A percentile compares a stretch with the other conserved stretches of the same genome.
Evolutionary conservation across 148 eudicot genomes (phyloP).

Genomic region (Arctostaphylos glauca): DNA sequence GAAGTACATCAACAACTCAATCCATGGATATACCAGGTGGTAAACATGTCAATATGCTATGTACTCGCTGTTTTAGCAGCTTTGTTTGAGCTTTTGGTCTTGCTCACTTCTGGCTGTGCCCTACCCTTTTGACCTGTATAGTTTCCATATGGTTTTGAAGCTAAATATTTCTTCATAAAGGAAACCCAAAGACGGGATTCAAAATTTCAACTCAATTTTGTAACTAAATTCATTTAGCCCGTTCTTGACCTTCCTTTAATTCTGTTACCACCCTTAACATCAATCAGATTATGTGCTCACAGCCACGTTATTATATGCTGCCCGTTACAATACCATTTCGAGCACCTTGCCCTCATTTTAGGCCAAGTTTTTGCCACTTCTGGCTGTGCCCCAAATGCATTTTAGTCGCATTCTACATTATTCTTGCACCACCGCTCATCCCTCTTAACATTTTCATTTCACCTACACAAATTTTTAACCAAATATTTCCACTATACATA

Average conservation of each 20-base stretch:
- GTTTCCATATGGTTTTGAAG: background rate
- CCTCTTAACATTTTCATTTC: background rate
- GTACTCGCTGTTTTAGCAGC: background rate
- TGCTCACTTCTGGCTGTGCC: background rate
- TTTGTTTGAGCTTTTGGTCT: background rate
- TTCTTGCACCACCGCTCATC: background rate
- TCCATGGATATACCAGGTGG: slow-evolving; percentile 74
- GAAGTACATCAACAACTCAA: slow-evolving; percentile 69
- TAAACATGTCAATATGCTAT: slow-evolving; percentile 14
- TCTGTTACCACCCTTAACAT: background rate
- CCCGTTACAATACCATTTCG: background rate
- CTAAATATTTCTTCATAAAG: background rate
- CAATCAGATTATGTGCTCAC: background rate
- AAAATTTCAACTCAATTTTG: background rate
- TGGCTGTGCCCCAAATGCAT: background rate
- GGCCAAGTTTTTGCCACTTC: background rate
- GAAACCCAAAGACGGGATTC: background rate
- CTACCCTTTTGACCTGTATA: background rate
- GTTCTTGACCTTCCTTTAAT: background rate
- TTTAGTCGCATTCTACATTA: background rate
- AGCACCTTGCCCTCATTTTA: background rate
- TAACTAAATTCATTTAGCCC: background rate
- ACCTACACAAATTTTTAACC: background rate
- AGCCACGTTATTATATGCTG: background rate
- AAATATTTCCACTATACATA: background rate